Percentiles rank a stretch among this genome's conserved stretches.
Conservation (phyloP, 2,329 filamentous ascomycete genomes). For the Diplodia seriata region DNA sequence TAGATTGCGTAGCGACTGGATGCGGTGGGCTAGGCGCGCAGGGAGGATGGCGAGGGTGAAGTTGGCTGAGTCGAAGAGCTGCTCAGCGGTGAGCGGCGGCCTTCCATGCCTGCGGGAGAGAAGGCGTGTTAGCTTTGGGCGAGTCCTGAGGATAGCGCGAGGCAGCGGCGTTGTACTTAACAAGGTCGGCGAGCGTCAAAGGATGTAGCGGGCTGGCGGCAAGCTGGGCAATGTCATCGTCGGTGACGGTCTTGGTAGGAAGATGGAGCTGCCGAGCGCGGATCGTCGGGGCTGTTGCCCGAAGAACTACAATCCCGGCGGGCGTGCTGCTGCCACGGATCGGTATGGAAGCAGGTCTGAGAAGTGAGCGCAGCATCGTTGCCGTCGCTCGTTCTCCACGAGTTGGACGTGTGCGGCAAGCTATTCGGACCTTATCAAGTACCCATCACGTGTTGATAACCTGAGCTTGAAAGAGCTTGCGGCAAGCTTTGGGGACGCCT, state of each 20-base stretch:
- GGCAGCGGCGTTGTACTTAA: conserved; percentile 66
- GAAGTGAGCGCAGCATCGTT: conserved; percentile 29
- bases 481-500: not conserved
- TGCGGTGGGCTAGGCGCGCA: conserved; percentile 89
- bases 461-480: not conserved
- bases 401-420: conserved; percentile 18
- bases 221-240: conserved; percentile 79
- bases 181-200: conserved; percentile 84
- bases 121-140: conserved; percentile 12
- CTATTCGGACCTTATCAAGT: not conserved
- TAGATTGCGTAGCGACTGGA: conserved; percentile 89
- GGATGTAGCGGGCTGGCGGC: conserved; percentile 80
- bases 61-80: conserved; percentile 88
- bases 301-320: not conserved
- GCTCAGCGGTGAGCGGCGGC: conserved; percentile 79
- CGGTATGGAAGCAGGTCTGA: conserved; percentile 16
- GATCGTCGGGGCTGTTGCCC: not conserved
- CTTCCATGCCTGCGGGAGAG: conserved; percentile 69
- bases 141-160: not conserved
- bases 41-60: conserved; percentile 94
- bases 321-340: conserved; percentile 8
- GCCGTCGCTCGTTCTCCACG: conserved; percentile 26
- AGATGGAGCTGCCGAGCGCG: conserved; percentile 34
- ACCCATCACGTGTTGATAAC: conserved; percentile 24
- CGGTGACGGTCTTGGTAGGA: conserved; percentile 58